Percentiles rank a stretch among this genome's conserved stretches.
Evolutionary conservation across 208 protist genomes (phyloP).

Genomic region (Acanthamoeba healyi): DNA sequence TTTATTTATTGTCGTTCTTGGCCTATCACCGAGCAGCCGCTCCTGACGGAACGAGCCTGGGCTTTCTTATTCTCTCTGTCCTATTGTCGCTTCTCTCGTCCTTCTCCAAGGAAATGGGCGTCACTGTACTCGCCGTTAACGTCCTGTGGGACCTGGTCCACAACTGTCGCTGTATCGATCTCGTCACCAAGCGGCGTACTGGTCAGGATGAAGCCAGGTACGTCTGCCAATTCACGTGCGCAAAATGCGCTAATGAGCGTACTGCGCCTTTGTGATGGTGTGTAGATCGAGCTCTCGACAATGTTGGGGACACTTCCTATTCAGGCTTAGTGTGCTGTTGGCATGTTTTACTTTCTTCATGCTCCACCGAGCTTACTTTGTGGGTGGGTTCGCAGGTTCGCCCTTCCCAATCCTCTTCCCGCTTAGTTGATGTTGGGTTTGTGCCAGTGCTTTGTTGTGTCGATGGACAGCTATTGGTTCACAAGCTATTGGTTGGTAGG

Average conservation of each 20-base stretch:
- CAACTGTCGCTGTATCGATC: slow-evolving; percentile 32
- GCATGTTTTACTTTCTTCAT: not conserved
- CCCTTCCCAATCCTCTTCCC: no score
- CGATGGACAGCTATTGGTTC: no score
- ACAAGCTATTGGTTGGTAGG: no score
- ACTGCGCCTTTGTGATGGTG: no score
- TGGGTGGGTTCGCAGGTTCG: not conserved
- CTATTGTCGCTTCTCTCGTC: slow-evolving; percentile 65
- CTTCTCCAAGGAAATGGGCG: slow-evolving; percentile 91
- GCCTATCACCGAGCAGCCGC: slow-evolving; percentile 60
- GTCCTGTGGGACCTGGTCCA: slow-evolving; percentile 85
- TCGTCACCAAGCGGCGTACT: not conserved
- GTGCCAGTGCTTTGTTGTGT: no score
- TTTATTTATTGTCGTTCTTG: slow-evolving; percentile 89
- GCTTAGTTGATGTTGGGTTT: no score
- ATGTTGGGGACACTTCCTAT: slow-evolving; percentile 12
- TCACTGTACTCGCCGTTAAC: slow-evolving; percentile 89
- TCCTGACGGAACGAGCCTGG: not conserved
- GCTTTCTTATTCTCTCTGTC: not conserved
- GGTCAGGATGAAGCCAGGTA: slow-evolving; percentile 73
- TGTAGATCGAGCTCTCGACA: no score
- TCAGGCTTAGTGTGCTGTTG: not conserved
- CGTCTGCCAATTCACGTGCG: no score
- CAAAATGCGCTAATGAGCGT: no score
- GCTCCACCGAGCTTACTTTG: slow-evolving; percentile 38